These are phyloP conservation scores for Dalbergia oliveri DNA, from an alignment of 306 rosid species.

Conservation along the genomic window DNA sequence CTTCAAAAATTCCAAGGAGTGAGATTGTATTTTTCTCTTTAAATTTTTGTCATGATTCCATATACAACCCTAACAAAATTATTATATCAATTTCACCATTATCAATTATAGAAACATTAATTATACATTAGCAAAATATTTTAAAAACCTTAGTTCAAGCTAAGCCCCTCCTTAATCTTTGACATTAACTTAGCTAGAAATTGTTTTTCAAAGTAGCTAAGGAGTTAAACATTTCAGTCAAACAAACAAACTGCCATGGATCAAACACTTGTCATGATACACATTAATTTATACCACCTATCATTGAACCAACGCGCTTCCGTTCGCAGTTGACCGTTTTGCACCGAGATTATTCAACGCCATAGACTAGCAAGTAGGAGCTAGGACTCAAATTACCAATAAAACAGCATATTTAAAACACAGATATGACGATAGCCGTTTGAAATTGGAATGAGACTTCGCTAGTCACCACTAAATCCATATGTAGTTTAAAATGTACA, in stretches of 20 bases:
- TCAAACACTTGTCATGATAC: neutral
- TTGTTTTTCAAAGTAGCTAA: neutral
- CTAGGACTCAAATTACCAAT: neutral
- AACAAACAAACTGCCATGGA: neutral
- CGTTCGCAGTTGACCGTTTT: slow-evolving; percentile 24
- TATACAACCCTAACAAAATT: no score
- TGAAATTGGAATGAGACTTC: slow-evolving; percentile 27
- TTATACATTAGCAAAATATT: no score
- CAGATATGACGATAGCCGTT: slow-evolving; percentile 12
- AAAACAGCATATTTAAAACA: neutral
- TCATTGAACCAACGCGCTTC: slow-evolving; percentile 29
- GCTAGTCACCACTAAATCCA: neutral
- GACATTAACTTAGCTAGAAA: neutral
- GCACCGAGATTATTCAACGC: slow-evolving; percentile 34
- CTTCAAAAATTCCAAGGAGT: no score
- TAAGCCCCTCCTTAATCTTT: neutral
- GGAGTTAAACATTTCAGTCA: neutral
- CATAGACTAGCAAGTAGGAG: neutral
- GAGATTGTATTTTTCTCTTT: no score
- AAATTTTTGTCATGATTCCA: no score
- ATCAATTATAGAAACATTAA: no score
- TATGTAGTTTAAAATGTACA: neutral
- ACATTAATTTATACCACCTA: neutral
- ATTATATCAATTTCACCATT: no score
- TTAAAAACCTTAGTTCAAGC: no score